Evolutionary conservation across 2,329 filamentous ascomycete species (phyloP).

Genomic region (Diplodia mutila): DNA sequence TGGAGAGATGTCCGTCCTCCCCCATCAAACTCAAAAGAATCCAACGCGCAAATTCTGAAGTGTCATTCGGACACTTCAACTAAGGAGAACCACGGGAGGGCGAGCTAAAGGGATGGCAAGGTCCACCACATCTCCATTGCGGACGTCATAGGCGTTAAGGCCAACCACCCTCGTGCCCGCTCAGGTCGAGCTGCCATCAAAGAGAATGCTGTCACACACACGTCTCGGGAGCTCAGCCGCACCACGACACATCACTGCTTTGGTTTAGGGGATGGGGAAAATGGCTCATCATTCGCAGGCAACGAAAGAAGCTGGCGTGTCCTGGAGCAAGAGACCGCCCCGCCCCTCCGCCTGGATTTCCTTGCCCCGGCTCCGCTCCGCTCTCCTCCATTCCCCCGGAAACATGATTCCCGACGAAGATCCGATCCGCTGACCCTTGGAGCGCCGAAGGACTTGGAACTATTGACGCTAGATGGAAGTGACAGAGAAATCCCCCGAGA

Average conservation of each 20-base stretch:
- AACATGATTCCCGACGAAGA: conserved; percentile 3
- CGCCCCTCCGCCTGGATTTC: not conserved
- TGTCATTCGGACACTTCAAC: not conserved
- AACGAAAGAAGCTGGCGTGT: not conserved
- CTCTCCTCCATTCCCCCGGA: not conserved
- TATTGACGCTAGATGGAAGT: too few relatives aligned
- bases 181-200: not conserved
- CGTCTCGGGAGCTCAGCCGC: not conserved
- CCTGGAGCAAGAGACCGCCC: not conserved
- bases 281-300: conserved; percentile 3
- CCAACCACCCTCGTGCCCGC: conserved; percentile 9
- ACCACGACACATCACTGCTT: not conserved
- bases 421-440: conserved; percentile 10
- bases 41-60: not conserved
- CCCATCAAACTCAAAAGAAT: not conserved
- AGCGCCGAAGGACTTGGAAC: too few relatives aligned
- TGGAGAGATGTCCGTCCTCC: not conserved
- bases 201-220: not conserved
- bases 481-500: too few relatives aligned
- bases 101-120: not conserved
- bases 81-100: not conserved
- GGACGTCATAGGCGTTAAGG: conserved; percentile 15
- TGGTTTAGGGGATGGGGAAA: not conserved
- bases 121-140: not conserved
- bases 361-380: not conserved